Conservation (phyloP, 805 yeast genomes). For the Saccharomycopsis selenospora region DNA sequence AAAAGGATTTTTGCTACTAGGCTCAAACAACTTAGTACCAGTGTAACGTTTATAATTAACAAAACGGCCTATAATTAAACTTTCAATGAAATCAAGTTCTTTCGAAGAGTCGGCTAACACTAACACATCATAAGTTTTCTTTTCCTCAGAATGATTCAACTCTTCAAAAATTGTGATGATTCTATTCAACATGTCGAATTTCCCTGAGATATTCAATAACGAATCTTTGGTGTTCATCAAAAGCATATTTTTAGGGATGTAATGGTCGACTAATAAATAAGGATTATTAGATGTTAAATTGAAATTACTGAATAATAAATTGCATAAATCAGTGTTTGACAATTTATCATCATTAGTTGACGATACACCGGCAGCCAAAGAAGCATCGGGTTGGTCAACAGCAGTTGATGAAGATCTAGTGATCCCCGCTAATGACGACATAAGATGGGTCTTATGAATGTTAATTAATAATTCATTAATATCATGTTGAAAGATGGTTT, state of each 20-base stretch:
- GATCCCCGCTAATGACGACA: constrained; percentile 1
- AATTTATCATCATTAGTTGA: background rate
- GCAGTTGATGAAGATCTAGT: background rate
- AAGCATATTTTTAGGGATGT: constrained; percentile 61
- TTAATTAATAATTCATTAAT: constrained; percentile 13
- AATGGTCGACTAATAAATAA: constrained; percentile 66
- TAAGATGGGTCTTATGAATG: constrained; percentile 14
- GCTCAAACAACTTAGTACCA: constrained; percentile 50
- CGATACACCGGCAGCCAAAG: background rate
- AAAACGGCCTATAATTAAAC: constrained; percentile 64
- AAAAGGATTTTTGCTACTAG: constrained; percentile 21
- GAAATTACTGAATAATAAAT: constrained; percentile 11
- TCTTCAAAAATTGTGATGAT: constrained; percentile 34
- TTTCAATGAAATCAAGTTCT: constrained; percentile 74
- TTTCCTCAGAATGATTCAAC: constrained; percentile 24
- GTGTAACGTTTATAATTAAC: constrained; percentile 61
- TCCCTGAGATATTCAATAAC: constrained; percentile 49
- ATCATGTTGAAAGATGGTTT: constrained; percentile 14
- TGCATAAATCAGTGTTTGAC: constrained; percentile 6
- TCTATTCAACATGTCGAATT: constrained; percentile 47
- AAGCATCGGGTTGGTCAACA: background rate
- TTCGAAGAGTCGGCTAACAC: constrained; percentile 56
- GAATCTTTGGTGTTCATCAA: constrained; percentile 57
- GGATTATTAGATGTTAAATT: constrained; percentile 46
- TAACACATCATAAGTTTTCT: constrained; percentile 28